Conservation (phyloP, 139 green algal genomes). For the Volvox reticuliferus region DNA sequence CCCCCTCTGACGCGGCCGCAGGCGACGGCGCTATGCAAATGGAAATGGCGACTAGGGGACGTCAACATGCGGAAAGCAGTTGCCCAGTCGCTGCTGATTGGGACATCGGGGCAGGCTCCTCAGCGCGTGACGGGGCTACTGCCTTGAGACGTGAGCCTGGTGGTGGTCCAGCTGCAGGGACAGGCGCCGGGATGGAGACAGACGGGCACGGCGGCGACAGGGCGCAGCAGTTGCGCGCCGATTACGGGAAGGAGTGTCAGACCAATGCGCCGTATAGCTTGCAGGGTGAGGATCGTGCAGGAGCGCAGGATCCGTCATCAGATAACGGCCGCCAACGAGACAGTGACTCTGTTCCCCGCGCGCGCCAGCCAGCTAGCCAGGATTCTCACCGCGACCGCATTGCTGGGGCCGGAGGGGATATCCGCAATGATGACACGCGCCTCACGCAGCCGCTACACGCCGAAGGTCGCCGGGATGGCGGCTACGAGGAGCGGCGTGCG, state of each 20-base stretch:
- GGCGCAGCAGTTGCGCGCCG: too few relatives aligned
- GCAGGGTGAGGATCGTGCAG: not conserved
- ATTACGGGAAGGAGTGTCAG: not conserved
- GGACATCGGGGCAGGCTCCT: too few relatives aligned
- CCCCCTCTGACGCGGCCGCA: too few relatives aligned
- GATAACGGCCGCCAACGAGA: not conserved
- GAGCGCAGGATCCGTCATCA: not conserved
- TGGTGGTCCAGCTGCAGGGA: not conserved
- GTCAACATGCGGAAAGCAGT: too few relatives aligned
- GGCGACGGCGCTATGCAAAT: too few relatives aligned
- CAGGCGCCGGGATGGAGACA: not conserved
- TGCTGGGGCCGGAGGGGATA: not conserved
- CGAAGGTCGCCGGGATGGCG: not conserved
- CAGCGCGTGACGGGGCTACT: too few relatives aligned
- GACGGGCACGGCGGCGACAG: not conserved
- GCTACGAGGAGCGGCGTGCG: not conserved
- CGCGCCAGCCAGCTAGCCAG: not conserved
- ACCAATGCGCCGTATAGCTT: not conserved
- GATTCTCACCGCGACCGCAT: not conserved
- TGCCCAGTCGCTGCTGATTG: too few relatives aligned
- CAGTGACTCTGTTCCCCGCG: not conserved
- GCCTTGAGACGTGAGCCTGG: not conserved
- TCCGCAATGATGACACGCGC: not conserved
- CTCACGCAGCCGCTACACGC: not conserved
- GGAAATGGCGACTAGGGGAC: too few relatives aligned